Percentiles rank a stretch among this genome's conserved stretches.
These are phyloP conservation scores for Phanerochaete sordida DNA, from an alignment of 768 basidiomycete species.

Conservation along the genomic window DNA sequence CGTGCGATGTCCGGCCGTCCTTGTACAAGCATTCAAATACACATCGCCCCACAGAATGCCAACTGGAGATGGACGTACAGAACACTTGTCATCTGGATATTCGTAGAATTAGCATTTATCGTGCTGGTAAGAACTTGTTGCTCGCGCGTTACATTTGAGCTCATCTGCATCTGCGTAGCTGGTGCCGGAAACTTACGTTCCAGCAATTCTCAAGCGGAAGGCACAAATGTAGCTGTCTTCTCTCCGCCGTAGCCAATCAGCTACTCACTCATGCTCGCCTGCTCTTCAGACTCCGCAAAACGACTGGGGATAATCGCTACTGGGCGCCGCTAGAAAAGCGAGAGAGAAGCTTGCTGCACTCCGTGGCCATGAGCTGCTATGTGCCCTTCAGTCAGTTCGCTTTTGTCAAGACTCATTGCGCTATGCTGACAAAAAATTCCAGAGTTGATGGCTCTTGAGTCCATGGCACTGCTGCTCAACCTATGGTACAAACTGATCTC, in stretches of 20 bases:
- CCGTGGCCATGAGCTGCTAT: constrained; percentile 57
- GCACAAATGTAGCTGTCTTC: constrained; percentile 41
- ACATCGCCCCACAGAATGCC: constrained; percentile 36
- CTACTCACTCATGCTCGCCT: neutral
- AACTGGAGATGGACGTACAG: constrained; percentile 81
- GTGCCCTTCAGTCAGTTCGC: constrained; percentile 49
- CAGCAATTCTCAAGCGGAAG: constrained; percentile 58
- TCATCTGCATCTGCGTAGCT: constrained; percentile 32
- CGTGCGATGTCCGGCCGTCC: neutral
- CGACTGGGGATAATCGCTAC: constrained; percentile 51
- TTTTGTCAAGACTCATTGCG: neutral
- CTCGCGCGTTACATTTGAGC: neutral
- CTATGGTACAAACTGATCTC: constrained; percentile 48
- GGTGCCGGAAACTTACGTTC: constrained; percentile 70
- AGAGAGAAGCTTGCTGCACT: constrained; percentile 39
- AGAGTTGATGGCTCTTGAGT: constrained; percentile 64
- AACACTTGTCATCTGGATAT: constrained; percentile 66
- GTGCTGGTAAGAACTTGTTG: constrained; percentile 39
- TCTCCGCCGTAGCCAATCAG: neutral
- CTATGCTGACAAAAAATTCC: neutral
- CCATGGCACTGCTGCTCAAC: constrained; percentile 72
- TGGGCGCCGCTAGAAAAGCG: constrained; percentile 58
- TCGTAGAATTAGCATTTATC: constrained; percentile 47
- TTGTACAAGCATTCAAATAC: neutral
- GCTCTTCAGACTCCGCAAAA: constrained; percentile 47